Evolutionary conservation across 225 moss, liverwort and hornwort species (phyloP).

Genomic region (Polytrichum commune): DNA sequence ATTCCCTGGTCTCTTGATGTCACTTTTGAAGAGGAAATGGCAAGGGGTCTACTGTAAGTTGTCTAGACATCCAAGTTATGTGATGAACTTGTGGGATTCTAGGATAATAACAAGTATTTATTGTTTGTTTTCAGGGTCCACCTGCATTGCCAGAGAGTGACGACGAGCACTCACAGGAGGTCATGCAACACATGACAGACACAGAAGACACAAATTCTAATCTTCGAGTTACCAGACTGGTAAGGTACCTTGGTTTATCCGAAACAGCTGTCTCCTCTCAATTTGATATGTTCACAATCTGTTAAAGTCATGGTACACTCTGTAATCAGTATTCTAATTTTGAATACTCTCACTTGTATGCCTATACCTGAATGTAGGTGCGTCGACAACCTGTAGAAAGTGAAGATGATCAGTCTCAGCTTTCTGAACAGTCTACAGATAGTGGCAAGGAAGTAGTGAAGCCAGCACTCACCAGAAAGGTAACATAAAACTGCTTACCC

Average conservation of each 20-base stretch:
- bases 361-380: constrained; percentile 22
- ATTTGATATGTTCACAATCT: constrained; percentile 15
- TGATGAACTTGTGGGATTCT: too few relatives aligned
- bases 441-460: constrained; percentile 18
- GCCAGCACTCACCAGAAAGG: constrained; percentile 28
- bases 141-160: constrained; percentile 26
- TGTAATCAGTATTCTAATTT: background rate
- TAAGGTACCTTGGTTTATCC: background rate
- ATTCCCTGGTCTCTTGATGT: too few relatives aligned
- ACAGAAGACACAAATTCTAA: constrained; percentile 8
- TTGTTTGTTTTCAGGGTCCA: constrained; percentile 16
- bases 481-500: constrained; percentile 7
- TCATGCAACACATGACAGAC: constrained; percentile 10
- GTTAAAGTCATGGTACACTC: background rate
- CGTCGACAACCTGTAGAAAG: constrained; percentile 25
- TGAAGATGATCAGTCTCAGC: constrained; percentile 49
- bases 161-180: constrained; percentile 26
- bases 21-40: too few relatives aligned
- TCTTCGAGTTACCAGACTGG: constrained; percentile 32
- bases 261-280: background rate
- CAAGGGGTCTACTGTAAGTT: too few relatives aligned
- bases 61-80: too few relatives aligned
- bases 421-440: constrained; percentile 22
- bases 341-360: background rate
- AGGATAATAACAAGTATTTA: background rate